Evolutionary conservation across 805 yeast species (phyloP), one percentile per base, ranked within the genome.

Genomic region (Candida railenensis): DNA sequence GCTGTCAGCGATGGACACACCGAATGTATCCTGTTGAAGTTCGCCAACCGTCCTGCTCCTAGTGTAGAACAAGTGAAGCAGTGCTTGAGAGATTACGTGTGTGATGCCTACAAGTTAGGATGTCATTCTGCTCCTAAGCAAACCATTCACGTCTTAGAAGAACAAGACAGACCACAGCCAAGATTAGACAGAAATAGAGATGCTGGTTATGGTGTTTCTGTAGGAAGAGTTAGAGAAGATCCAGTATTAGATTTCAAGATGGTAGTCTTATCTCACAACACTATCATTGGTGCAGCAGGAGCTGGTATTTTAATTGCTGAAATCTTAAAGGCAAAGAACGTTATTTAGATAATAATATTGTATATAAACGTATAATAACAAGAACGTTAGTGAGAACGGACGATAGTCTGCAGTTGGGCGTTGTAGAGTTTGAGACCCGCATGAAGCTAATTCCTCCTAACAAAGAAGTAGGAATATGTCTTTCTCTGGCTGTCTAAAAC

Each of bases 1-100:
- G 90, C 99, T 11, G 99, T 94, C 51, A 85, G 90, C 49, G 99
- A 94, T 65, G 99, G 99, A 48, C 99, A 94, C 71, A 92, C 97
- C 43, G 98, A 89, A 65, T 89, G 97, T 70, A 88, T 94, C 50
- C 81, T 96, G 11, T 74, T 94, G 53, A 81, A 83, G 68, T 94
- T 94, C 70, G 84, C 83, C 59, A 78, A 83, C 60, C 77, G 83
- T 67, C 89, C 90, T 18, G 84, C 95, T 41, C 99, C 99, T 46
- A 77, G 90, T 9, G 74, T 89, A 18, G 96, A 87, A 40, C 80
- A 87, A 55, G 81, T 94, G 49, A 89, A 90, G 67, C 60, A 79
- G 52, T 78, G 82, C 43, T 68, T 94, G 56, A 66, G 80, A 51
- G 83, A 84, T 18, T 94, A 88, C 72, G 81, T 74, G 7, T 87